Evolutionary conservation across 2,329 filamentous ascomycete genomes (phyloP), one percentile per base, ranked within the genome.

Genomic region (Penicillium italicum): DNA sequence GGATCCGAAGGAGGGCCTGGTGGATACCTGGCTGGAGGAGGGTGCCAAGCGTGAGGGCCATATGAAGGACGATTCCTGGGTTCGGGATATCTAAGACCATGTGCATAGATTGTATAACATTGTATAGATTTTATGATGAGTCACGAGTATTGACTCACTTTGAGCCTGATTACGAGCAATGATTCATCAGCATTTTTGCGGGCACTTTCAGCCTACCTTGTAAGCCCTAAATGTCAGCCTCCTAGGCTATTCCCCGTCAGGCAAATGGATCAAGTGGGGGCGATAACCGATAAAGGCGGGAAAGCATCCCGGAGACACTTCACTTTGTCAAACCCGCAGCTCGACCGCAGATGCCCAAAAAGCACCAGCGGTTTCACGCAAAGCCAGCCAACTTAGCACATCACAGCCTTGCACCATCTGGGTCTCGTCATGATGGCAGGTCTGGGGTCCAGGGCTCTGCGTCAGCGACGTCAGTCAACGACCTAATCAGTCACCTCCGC

Each of bases 21-120:
- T 89, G 0, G 89, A 93, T 73, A 96, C 91, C 1, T 97, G 90
- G 87, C 78, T 82, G 34, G 73, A 76, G 60, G 84, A 84, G 66
- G 82, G 82, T 0, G 71, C 71, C 0, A 77, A 77, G 58, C 69
- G 73, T 33, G 81, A 83, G 62, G 84, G 84, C 3, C 78, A 77
- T 61, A 85, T 83, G 77, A 75, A 80, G 45, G 85, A 87, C 68
- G 82, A 81, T 26, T 85, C 82, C 55, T 82, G 80, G 72, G 79
- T 85, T 42, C 80, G 80, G 63, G 83, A 86, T 69, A 75, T 77
- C 34, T 85, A 66, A 75, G 41, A 47, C 43, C 22, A 36, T 55
- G 50, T 56, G 57, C 38, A 51, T 65, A 58, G 57, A 62, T 44
- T 54, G 43, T 65, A 55, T 56, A 60, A 50, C 43, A 60, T 45